Evolutionary conservation across 2,329 filamentous ascomycete species (phyloP).

Genomic region (Colletotrichum nymphaeae): DNA sequence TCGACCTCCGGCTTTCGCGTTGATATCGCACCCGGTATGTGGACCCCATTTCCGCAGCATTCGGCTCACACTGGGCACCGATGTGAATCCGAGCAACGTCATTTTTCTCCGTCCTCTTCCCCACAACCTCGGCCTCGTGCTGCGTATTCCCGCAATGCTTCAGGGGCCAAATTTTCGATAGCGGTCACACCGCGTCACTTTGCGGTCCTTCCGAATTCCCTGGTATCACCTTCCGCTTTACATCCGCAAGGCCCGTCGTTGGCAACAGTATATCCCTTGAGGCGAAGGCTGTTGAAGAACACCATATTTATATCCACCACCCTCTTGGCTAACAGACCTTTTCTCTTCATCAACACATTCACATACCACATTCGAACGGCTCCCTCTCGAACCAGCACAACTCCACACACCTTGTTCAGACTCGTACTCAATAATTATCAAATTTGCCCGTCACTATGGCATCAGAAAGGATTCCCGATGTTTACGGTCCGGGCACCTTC

Average conservation of each 20-base stretch:
- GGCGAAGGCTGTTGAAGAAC: no score
- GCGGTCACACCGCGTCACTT: background rate
- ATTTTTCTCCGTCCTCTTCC: background rate
- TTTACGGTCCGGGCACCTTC: conserved; percentile 47
- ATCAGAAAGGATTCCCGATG: conserved; percentile 33
- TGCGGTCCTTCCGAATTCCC: background rate
- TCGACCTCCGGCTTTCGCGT: background rate
- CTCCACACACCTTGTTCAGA: background rate
- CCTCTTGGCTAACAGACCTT: no score
- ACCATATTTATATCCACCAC: no score
- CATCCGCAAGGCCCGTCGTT: no score
- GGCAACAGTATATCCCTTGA: no score
- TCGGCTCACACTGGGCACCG: background rate
- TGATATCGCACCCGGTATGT: background rate
- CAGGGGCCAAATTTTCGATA: background rate
- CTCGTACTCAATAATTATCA: background rate
- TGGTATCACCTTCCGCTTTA: no score
- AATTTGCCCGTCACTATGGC: background rate
- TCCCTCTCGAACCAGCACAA: no score
- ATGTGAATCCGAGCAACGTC: background rate
- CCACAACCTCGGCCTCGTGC: conserved; percentile 8
- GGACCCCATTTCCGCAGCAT: background rate
- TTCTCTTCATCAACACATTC: no score
- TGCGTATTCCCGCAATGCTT: conserved; percentile 5
- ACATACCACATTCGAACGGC: no score